These are phyloP conservation scores for Sapria himalayana DNA, from an alignment of 345 rosid species.

Conservation along the genomic window DNA sequence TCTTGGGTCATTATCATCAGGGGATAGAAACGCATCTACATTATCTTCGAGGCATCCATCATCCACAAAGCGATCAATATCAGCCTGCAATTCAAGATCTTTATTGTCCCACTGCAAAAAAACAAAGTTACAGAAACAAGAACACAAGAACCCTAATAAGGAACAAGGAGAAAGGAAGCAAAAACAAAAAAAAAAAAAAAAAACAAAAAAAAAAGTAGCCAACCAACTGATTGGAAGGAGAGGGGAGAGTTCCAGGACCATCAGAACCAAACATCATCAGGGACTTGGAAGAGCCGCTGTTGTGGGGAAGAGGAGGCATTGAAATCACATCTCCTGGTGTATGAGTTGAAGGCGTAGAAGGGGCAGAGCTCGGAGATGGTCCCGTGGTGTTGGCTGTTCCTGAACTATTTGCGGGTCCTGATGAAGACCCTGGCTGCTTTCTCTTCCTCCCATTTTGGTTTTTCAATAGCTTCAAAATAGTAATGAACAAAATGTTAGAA, in stretches of 20 bases:
- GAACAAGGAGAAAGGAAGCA: slow-evolving; percentile 25
- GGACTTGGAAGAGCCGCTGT: slow-evolving; percentile 69
- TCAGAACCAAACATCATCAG: slow-evolving; percentile 56
- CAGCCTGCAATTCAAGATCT: slow-evolving; percentile 77
- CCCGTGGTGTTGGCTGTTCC: slow-evolving; percentile 98
- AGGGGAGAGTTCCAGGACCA: slow-evolving; percentile 64
- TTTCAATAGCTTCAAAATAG: slow-evolving; percentile 56
- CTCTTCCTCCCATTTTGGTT: slow-evolving; percentile 89
- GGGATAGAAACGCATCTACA: slow-evolving; percentile 91
- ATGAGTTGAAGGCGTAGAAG: slow-evolving; percentile 95
- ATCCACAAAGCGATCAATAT: slow-evolving; percentile 80
- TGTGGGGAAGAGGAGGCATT: slow-evolving; percentile 71
- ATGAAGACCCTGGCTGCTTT: slow-evolving; percentile 92
- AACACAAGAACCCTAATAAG: too few species aligned
- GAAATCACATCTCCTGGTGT: slow-evolving; percentile 90
- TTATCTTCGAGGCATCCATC: slow-evolving; percentile 91
- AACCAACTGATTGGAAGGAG: slow-evolving; percentile 88
- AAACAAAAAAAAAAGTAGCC: too few species aligned
- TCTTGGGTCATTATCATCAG: slow-evolving; percentile 67
- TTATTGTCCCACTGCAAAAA: slow-evolving; percentile 57
- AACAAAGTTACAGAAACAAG: too few species aligned
- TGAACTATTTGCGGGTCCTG: slow-evolving; percentile 97
- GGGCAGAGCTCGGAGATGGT: slow-evolving; percentile 97
- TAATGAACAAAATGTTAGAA: slow-evolving; percentile 17
- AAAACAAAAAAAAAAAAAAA: slow-evolving; percentile 7